Base-by-base conservation (phyloP, 495 filamentous ascomycete genomes). In the Aspergillus sclerotioniger region DNA sequence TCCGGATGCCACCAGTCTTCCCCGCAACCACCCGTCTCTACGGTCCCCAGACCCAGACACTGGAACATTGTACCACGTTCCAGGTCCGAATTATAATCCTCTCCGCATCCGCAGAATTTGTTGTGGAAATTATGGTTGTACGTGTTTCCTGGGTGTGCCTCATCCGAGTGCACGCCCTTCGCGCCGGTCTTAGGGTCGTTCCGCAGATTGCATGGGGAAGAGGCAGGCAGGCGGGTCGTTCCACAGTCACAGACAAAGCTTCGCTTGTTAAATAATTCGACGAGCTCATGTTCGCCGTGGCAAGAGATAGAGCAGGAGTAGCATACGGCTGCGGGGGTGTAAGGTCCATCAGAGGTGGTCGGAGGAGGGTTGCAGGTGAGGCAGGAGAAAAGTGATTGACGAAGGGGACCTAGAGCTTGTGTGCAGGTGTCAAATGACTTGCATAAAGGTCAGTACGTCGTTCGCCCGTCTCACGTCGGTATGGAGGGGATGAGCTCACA, bases 31-130 rank as follows among this genome's bases (percentile, higher is more conserved):
- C 90, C 91, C 3, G 87, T 86, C 62, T 88, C 88, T 33, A 82
- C 82, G 0, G 84, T 86, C 0, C 91, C 92, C 4, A 99, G 80
- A 0, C 92, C 91, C 2, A 98, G 69, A 70, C 95, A 99, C 73
- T 99, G 95, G 68, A 93, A 98, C 95, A 99, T 99, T n/a, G 91
- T 97, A 2, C 94, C 94, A 62, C 91, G 92, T 71, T 99, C 91
- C 66, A 87, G 76, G 41, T 91, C 76, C 0, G 91, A 83, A 64
- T 95, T 86, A 66, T 99, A 99, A 52, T 91, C 80, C 64, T 91
- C 84, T 28, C 81, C 84, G 66, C 95, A 99, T 12, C 88, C 90
- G 69, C 95, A 99, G 72, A 98, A 99, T 52, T 82, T 82, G 60
- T 96, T 96, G 62, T 83, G 83, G 62, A 93, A 98, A 72, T 99